These are phyloP conservation scores for Ophiostoma pallidulum DNA, from an alignment of 2,329 filamentous ascomycete species.

Conservation along the genomic window DNA sequence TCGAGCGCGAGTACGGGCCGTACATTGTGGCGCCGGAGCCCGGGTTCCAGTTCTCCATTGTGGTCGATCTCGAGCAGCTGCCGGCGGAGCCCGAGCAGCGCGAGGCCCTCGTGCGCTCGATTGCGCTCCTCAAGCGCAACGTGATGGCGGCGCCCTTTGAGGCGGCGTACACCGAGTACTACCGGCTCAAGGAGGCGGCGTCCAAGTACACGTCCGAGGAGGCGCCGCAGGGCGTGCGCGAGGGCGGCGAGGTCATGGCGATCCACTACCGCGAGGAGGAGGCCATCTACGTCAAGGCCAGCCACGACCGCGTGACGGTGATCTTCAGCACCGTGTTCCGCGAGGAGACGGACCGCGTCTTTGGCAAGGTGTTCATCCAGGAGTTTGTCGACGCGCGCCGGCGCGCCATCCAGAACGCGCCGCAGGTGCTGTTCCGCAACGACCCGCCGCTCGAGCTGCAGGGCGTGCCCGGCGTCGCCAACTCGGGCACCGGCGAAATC, in stretches of 20 bases:
- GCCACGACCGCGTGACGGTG: constrained; percentile 90
- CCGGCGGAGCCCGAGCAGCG: constrained; percentile 71
- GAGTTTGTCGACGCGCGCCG: constrained; percentile 96
- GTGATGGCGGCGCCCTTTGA: constrained; percentile 98
- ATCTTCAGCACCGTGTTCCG: constrained; percentile 98
- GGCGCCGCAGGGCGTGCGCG: constrained; percentile 78
- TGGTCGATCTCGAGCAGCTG: constrained; percentile 79
- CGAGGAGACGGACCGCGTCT: constrained; percentile 95
- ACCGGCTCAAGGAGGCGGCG: constrained; percentile 75
- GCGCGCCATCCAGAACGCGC: constrained; percentile 94
- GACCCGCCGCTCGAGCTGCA: constrained; percentile 89
- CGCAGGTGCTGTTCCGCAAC: constrained; percentile 91
- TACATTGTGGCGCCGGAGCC: constrained; percentile 82
- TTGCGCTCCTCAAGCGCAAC: constrained; percentile 92
- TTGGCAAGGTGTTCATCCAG: constrained; percentile 96
- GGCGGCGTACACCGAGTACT: constrained; percentile 89
- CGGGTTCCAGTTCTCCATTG: constrained; percentile 92
- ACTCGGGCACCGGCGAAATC: constrained; percentile 70
- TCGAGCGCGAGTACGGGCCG: constrained; percentile 87
- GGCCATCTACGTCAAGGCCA: constrained; percentile 97
- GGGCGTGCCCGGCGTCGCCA: constrained; percentile 71
- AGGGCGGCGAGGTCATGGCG: constrained; percentile 87
- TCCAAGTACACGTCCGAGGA: constrained; percentile 89
- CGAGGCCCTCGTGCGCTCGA: constrained; percentile 76
- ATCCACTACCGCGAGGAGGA: constrained; percentile 99